Evolutionary conservation across 257 asterid genomes (phyloP), one percentile per base, ranked within the genome.

Genomic region (Marsdenia floribunda): DNA sequence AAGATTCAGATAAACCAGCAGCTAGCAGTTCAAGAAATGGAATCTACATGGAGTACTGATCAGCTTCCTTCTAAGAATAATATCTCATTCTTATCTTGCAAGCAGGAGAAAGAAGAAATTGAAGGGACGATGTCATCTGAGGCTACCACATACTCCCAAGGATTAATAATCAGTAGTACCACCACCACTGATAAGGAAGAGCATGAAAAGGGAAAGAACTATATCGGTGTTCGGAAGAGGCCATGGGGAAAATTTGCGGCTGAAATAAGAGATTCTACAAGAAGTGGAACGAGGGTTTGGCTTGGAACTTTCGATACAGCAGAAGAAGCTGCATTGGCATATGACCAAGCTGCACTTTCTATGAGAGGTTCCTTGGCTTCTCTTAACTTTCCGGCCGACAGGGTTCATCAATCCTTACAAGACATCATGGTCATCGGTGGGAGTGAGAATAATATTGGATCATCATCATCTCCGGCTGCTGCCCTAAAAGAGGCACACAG

Each of bases 171-270:
- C 2, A 3, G 7, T 46, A 47, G 3, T 29, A 29, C 33, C 33
- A 29, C 33, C 33, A 29, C 33, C 33, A 37, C 11, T 8, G 61
- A 76, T 9, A 49, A 78, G 21, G 71, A 42, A 18, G 21, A 46
- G n/a, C 33, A 16, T 8, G 55, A 35, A 1, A 73, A 70, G 40
- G 79, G 69, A 21, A 84, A 81, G 37, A 73, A 64, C n/a, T 84
- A 76, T 26, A 77, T 79, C 0, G 88, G 88, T 2, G 85, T 81
- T 24, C 59, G 85, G 22, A 79, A 46, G 50, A 76, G 84, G 67
- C 84, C 85, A 12, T 81, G 88, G 85, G 84, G 88, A 5, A 84
- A 81, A 68, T 84, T 49, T 71, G 88, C 88, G 10, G 80, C 88
- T 9, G 88, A 81, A 75, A 84, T 84, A 66, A 81, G 82, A 46